A percentile compares a stretch with the other conserved stretches of the same genome.
phyloP scores from a whole-genome alignment of 2,329 filamentous ascomycete species.

The Penicillium sclerotiorum region DNA sequence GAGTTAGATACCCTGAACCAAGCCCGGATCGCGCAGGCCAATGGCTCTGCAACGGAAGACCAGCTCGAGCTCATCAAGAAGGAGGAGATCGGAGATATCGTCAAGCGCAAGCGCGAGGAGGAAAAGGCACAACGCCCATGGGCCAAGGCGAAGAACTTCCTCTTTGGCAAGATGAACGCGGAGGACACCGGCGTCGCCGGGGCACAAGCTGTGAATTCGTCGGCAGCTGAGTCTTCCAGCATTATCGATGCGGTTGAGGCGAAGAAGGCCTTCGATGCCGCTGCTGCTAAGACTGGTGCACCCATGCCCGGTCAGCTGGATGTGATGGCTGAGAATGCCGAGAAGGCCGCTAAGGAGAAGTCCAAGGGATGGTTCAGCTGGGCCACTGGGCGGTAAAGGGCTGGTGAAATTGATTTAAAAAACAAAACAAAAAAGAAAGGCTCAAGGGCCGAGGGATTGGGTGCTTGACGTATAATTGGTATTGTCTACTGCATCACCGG shows the following conservation, averaged over 20 bases:
- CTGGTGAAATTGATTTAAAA: neutral
- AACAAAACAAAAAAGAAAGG: neutral
- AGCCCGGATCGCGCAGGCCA: constrained; percentile 45
- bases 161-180: constrained; percentile 43
- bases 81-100: constrained; percentile 47
- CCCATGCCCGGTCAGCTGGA: constrained; percentile 35
- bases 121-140: constrained; percentile 41
- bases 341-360: constrained; percentile 37
- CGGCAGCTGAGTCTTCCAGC: constrained; percentile 18
- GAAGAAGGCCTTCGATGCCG: constrained; percentile 37
- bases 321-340: constrained; percentile 39
- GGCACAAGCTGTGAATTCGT: constrained; percentile 7
- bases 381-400: constrained; percentile 39
- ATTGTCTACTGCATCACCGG: neutral
- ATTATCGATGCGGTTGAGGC: constrained; percentile 41
- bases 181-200: constrained; percentile 30
- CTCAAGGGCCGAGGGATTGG: neutral
- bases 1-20: constrained; percentile 46
- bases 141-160: constrained; percentile 41
- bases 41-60: constrained; percentile 43
- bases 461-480: neutral
- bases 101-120: constrained; percentile 43
- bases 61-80: constrained; percentile 49
- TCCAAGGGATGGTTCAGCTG: constrained; percentile 44
- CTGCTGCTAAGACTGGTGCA: constrained; percentile 23